These are phyloP conservation scores for Melaleuca alternifolia DNA, from an alignment of 345 rosid genomes.

Conservation along the genomic window DNA sequence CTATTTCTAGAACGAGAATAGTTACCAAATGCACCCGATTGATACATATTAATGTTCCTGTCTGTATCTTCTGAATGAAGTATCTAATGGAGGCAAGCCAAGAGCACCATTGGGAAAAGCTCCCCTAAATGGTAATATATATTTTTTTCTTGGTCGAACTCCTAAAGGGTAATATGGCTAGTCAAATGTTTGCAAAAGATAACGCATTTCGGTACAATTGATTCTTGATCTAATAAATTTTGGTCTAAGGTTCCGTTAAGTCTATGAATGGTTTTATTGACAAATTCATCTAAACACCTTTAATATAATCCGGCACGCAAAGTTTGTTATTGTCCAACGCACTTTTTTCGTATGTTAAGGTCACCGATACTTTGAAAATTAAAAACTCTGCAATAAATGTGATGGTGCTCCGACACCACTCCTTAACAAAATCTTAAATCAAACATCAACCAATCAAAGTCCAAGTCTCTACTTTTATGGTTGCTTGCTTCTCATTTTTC, in stretches of 20 bases:
- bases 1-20: no score
- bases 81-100: not conserved
- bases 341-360: not conserved
- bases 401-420: rapidly evolving
- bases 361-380: not conserved
- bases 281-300: not conserved
- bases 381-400: not conserved
- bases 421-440: not conserved
- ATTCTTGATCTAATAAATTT: not conserved
- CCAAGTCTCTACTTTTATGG: not conserved
- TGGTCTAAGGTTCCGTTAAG: not conserved
- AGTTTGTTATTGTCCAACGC: not conserved
- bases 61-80: not conserved
- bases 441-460: not conserved
- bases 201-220: not conserved
- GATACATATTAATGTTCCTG: not conserved
- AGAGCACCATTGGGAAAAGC: not conserved
- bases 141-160: no score
- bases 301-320: not conserved
- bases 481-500: not conserved
- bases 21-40: no score
- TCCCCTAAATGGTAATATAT: no score
- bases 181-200: not conserved
- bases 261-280: not conserved
- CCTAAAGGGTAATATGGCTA: not conserved